Conservation (phyloP, 495 filamentous ascomycete genomes). For the Aspergillus asperescens region DNA sequence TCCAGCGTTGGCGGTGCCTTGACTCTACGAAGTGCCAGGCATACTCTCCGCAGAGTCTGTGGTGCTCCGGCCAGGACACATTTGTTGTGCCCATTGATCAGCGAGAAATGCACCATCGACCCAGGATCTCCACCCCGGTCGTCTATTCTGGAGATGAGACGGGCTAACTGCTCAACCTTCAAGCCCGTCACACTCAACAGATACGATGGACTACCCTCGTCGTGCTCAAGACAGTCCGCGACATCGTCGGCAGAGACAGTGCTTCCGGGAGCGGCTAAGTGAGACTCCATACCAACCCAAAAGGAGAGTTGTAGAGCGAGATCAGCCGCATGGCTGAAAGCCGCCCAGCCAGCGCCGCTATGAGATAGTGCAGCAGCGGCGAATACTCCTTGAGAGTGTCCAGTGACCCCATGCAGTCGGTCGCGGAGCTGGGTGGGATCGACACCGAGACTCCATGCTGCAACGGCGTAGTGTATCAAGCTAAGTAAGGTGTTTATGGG, state of each 20-base stretch:
- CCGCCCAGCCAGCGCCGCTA: constrained; percentile 18
- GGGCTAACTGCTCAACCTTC: neutral
- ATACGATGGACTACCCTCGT: neutral
- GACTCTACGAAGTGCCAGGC: neutral
- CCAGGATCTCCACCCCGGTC: neutral
- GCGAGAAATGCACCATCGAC: neutral
- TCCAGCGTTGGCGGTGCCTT: neutral
- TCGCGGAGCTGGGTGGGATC: constrained; percentile 18
- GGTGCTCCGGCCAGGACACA: constrained; percentile 2
- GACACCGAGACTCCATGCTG: constrained; percentile 14
- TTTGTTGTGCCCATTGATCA: neutral
- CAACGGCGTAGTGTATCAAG: constrained; percentile 18
- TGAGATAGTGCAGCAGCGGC: constrained; percentile 21
- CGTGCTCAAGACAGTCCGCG: neutral
- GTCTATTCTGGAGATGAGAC: neutral
- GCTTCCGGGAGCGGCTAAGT: neutral
- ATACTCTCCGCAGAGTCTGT: neutral
- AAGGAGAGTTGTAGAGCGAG: constrained; percentile 16
- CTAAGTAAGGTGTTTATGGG: constrained; percentile 21
- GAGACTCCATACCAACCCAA: constrained; percentile 18
- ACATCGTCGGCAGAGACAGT: neutral
- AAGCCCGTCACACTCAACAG: neutral
- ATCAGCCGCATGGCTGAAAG: constrained; percentile 12
- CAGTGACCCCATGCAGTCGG: constrained; percentile 15
- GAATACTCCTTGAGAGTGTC: constrained; percentile 29